Evolutionary conservation across 1,139 yeast species (phyloP).

Genomic region (Hansenula sp.): DNA sequence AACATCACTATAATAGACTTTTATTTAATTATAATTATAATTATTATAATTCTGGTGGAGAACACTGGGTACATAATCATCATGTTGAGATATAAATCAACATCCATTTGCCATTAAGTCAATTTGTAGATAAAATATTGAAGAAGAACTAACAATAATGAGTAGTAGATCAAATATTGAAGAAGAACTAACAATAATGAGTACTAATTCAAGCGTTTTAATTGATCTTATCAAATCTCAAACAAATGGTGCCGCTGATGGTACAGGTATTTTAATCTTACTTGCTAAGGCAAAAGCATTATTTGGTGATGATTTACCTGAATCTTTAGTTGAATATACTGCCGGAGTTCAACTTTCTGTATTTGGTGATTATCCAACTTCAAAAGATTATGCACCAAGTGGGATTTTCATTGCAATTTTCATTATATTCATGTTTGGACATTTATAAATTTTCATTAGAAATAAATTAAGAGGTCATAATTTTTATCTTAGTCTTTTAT

Average conservation of each 20-base stretch:
- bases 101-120: too few species aligned
- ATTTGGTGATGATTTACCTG: slow-evolving; percentile 31
- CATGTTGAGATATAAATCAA: too few species aligned
- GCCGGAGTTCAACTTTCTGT: slow-evolving; percentile 32
- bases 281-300: slow-evolving; percentile 24
- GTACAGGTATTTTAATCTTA: slow-evolving; percentile 43
- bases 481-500: slow-evolving; percentile 55
- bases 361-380: slow-evolving; percentile 64
- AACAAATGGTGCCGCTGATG: slow-evolving; percentile 41
- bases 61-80: too few species aligned
- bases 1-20: too few species aligned
- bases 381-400: slow-evolving; percentile 55
- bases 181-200: too few species aligned
- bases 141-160: too few species aligned
- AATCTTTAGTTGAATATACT: slow-evolving; percentile 31
- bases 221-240: slow-evolving; percentile 8
- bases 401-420: slow-evolving; percentile 56
- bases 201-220: too few species aligned
- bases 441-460: slow-evolving; percentile 43
- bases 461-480: slow-evolving; percentile 59
- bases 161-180: neutral
- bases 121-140: too few species aligned
- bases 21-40: too few species aligned
- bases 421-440: slow-evolving; percentile 42
- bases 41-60: too few species aligned